Percentiles rank a stretch among this genome's conserved stretches.
Conservation (phyloP, 441 rosid genomes). For the Rhodomyrtus psidioides region DNA sequence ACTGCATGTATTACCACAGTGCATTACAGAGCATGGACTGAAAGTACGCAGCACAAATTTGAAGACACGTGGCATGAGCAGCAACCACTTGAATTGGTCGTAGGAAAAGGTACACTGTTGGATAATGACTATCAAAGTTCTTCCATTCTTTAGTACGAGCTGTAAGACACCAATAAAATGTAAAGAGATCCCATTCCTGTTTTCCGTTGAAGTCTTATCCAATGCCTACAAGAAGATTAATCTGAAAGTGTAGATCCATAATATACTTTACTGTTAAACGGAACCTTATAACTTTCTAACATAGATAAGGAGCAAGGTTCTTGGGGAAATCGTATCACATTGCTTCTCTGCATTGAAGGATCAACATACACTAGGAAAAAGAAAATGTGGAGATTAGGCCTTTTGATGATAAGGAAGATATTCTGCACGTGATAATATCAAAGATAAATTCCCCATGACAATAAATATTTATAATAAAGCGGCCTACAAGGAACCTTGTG, state of each 20-base stretch:
- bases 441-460: not conserved
- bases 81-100: constrained; percentile 66
- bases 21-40: constrained; percentile 86
- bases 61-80: constrained; percentile 91
- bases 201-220: not conserved
- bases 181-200: not conserved
- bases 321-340: not conserved
- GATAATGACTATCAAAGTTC: not conserved
- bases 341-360: not conserved
- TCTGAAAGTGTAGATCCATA: not conserved
- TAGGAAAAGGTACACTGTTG: constrained; percentile 69
- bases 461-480: not conserved
- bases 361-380: not conserved
- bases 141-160: not conserved
- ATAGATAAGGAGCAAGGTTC: not conserved
- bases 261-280: not conserved
- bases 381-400: not conserved
- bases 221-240: not conserved
- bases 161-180: not conserved
- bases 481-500: not conserved
- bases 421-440: not conserved
- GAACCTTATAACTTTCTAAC: not conserved
- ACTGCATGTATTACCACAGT: constrained; percentile 30
- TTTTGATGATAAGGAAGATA: not conserved
- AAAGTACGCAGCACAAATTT: constrained; percentile 70